A percentile compares a stretch with the other conserved stretches of the same genome.
Conservation (phyloP, 805 yeast genomes). For the Lipomyces sp. region DNA sequence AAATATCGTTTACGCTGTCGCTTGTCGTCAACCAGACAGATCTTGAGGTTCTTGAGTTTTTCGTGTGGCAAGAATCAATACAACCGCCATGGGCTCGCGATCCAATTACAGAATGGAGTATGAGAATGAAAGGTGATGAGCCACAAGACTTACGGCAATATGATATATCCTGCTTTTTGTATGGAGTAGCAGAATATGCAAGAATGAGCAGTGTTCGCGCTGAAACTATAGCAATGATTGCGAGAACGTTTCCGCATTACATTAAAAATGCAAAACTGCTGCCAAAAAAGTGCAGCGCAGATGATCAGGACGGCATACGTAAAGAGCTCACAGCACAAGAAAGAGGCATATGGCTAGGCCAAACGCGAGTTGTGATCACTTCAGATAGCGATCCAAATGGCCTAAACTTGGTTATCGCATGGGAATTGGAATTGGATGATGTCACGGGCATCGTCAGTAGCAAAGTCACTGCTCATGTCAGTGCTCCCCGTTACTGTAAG, state of each 20-base stretch:
- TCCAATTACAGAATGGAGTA: constrained; percentile 9
- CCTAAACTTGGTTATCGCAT: constrained; percentile 24
- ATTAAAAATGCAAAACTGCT: neutral
- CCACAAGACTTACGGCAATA: constrained; percentile 11
- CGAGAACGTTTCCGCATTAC: constrained; percentile 15
- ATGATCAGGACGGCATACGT: constrained; percentile 7
- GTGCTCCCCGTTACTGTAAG: constrained; percentile 26
- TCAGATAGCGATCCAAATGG: constrained; percentile 2
- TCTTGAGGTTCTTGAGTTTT: constrained; percentile 20
- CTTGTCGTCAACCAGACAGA: constrained; percentile 30
- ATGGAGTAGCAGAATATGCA: constrained; percentile 27
- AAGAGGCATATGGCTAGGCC: constrained; percentile 22
- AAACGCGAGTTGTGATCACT: constrained; percentile 11
- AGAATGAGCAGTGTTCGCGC: constrained; percentile 20
- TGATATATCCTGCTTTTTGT: constrained; percentile 29
- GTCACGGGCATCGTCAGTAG: constrained; percentile 29
- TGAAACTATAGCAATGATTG: constrained; percentile 12
- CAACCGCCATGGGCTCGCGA: constrained; percentile 25
- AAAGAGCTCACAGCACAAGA: constrained; percentile 1
- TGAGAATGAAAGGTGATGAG: neutral
- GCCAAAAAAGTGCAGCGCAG: neutral
- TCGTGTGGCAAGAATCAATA: constrained; percentile 7
- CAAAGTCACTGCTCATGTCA: constrained; percentile 17
- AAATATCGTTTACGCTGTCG: constrained; percentile 9
- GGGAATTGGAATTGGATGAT: constrained; percentile 26